Base-by-base conservation (phyloP, 2,329 filamentous ascomycete genomes). In the Colletotrichum scovillei region DNA sequence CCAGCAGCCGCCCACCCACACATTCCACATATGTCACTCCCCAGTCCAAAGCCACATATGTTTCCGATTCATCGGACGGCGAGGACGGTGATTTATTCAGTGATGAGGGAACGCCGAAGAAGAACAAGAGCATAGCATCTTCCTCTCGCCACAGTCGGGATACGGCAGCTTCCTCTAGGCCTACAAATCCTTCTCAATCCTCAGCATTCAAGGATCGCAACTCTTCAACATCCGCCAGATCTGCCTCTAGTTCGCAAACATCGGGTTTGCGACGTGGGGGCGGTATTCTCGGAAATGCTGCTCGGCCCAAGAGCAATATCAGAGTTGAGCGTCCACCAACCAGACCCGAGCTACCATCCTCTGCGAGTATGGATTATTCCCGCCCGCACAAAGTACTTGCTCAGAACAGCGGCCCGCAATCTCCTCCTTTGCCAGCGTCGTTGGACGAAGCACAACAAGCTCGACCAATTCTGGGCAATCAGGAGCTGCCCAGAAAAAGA, bases 31-130 rank as follows among this genome's bases (percentile, higher is more conserved):
- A 64, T 55, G 49, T 38, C 38, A 42, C 38, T 24, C 26, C 22
- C 14, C 66, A 74, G 2, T 73, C 76, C 16, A 79, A 77, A 53
- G 76, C 83, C 4, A 83, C 81, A 0, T 83, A 82, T 57, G 79
- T 87, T 30, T 82, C 83, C 1, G 85, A 87, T 71, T 84, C 83
- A 12, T 74, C 74, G 14, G 74, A 74, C 22, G 64, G 64, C 2
- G 59, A 74, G 7, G 60, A 57, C 6, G 60, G 35, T 7, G 69
- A 63, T 22, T 35, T 72, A 2, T 75, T 74, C 16, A 68, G 67
- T 35, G 72, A 74, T 22, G 38, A 71, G 16, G 71, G 22, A 38
- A 30, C 55, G 32, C 30, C 49, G 22, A 73, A 65, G 46, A 72
- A 67, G 52, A n/a, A 42, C 46, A 72, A 59, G 30, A 60, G 16